Percentiles rank a stretch among this genome's conserved stretches.
Conservation (phyloP, 2,329 filamentous ascomycete species). For the Phaeophleospora eucalypticola region DNA sequence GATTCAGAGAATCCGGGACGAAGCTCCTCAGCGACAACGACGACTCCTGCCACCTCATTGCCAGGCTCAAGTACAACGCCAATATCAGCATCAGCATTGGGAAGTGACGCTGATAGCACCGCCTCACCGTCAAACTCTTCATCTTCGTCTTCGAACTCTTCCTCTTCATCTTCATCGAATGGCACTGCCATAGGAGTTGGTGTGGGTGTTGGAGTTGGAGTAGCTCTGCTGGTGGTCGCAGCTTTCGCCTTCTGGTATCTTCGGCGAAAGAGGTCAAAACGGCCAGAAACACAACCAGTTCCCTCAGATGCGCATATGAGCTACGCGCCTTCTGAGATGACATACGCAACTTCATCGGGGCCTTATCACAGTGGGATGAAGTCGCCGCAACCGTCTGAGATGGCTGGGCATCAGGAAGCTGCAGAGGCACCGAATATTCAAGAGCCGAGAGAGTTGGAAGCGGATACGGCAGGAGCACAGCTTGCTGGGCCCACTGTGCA, state of each 20-base stretch:
- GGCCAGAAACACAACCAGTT: too few species aligned
- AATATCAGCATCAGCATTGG: not conserved
- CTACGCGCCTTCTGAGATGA: not conserved
- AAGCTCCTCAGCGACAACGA: not conserved
- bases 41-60: not conserved
- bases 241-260: not conserved
- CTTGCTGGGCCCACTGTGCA: not conserved
- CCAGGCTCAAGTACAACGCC: not conserved
- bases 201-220: not conserved
- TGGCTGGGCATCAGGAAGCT: slow-evolving; percentile 65
- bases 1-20: not conserved
- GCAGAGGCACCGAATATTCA: slow-evolving; percentile 37
- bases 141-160: not conserved
- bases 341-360: not conserved
- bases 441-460: not conserved
- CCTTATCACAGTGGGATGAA: not conserved
- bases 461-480: not conserved
- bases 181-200: not conserved
- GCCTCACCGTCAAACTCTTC: not conserved
- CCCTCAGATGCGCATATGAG: not conserved
- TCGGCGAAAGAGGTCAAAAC: not conserved
- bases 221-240: not conserved
- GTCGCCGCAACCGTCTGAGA: slow-evolving; percentile 42
- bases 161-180: not conserved
- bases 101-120: too few species aligned